Evolutionary conservation across 441 rosid species (phyloP), one percentile per base, ranked within the genome.

Genomic region (Populus hybrid): DNA sequence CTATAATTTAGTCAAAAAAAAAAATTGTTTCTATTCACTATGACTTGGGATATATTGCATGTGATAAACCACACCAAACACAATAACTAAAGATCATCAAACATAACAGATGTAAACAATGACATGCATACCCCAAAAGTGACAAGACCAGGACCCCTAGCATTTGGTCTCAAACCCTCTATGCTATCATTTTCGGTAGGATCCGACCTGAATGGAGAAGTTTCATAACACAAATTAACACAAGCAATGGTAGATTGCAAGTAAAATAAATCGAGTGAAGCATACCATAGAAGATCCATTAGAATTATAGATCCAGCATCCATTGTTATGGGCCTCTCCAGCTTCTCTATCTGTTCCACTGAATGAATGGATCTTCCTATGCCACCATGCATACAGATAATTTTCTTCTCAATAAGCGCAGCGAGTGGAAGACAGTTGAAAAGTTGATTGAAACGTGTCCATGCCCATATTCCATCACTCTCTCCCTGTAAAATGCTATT

Each of bases 141-240:
- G 86, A 96, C 99, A 26, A 96, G 98, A 74, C 99, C 99, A n/a
- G 99, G 99, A 74, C 99, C 99, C 88, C 98, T 94, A 23, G 99
- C 99, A 83, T 96, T 96, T 76, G 99, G 99, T 89, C 99, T 90
- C 89, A 96, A 89, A 78, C 99, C 98, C 85, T 93, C 99, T 31
- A 96, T 76, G 78, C 96, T 93, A 81, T 96, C 99, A 66, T 93
- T 96, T 86, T 96, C 99, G 16, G 99, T 96, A 38, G 99, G 99
- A 87, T 96, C 99, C 64, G 99, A 96, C 99, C 99, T 96, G 92
- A 45, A 80, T 20, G 72, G 74, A 56, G 45, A 80, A 59, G 69
- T 65, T 24, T 24, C 73, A 16, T 6, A 33, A 72, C 73, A 69
- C 11, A 45, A 72, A 38, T 33, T 23, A 29, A 61, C 3, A 8